phyloP scores from a whole-genome alignment of 306 rosid species.

The Vigna trinervia region DNA sequence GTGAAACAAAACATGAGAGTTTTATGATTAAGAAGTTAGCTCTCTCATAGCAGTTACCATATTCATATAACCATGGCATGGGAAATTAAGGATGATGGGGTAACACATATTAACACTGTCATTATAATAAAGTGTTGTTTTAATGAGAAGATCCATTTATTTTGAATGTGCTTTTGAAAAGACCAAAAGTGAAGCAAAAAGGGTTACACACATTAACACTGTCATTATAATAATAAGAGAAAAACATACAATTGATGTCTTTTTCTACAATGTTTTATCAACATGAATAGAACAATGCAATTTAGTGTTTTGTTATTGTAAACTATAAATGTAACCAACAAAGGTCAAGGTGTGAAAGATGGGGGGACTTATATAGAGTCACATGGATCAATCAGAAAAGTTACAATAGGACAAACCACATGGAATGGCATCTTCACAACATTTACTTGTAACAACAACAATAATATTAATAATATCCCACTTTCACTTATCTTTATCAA shows the following conservation, averaged over 20 bases:
- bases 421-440: conserved; percentile 61
- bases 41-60: conserved; percentile 35
- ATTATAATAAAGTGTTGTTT: conserved; percentile 13
- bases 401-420: conserved; percentile 58
- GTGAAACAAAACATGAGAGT: conserved; percentile 62
- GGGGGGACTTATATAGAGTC: conserved; percentile 33
- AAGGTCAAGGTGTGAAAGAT: conserved; percentile 45
- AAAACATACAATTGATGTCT: too few relatives aligned
- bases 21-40: conserved; percentile 53
- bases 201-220: not conserved
- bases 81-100: conserved; percentile 57
- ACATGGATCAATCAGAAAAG: conserved; percentile 44
- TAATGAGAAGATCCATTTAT: conserved; percentile 45
- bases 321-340: conserved; percentile 29
- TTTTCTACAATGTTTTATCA: too few relatives aligned
- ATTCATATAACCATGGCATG: conserved; percentile 51
- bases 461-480: not conserved
- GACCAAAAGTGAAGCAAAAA: not conserved
- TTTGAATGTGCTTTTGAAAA: conserved; percentile 56
- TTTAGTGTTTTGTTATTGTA: not conserved
- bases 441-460: not conserved
- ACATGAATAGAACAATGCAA: not conserved
- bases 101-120: too few relatives aligned
- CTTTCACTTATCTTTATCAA: conserved; percentile 35
- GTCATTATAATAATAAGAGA: too few relatives aligned